Base-by-base conservation (phyloP, 352 stramenopile genomes). In the Pythium phragmiticola region DNA sequence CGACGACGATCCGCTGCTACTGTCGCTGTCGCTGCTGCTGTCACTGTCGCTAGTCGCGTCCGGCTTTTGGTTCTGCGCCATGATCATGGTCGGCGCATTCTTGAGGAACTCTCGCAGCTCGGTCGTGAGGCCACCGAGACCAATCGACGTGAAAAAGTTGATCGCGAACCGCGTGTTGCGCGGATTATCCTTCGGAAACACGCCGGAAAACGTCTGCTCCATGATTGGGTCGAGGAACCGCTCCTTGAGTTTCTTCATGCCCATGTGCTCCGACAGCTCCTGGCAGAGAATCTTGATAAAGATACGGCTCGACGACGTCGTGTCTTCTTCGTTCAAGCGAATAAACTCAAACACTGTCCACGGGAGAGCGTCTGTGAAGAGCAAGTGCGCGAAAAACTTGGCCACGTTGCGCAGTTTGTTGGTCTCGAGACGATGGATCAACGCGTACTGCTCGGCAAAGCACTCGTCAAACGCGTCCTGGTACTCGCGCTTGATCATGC, bases 101-200 rank as follows among this genome's bases (percentile, higher is more conserved):
- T 98, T 98, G 14, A 99, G 77, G 75, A 97, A 97, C 65, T 98
- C 90, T 36, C 97, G 89, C 57, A 99, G 82, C 14, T 92, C 92
- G 52, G 98, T 98, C 6, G 98, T 99, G 21, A 99, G 82, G 2
- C 96, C 97, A 30, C 97, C 98, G 17, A 99, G 82, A 68, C 97
- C 97, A 60, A 99, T 99, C 8, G 88, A 97, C 39, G 98, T 99
- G 81, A 99, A 99, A 73, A 99, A 99, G 66, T 99, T 99, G 83
- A 99, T 99, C 4, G 97, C 96, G 66, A 99, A 99, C 19, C 97
- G 92, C 56, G 96, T 99, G 75, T 99, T 98, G 46, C 96, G 90
- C 17, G 97, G 90, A 60, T 98, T 98, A 63, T 98, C 96, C 57
- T 89, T 98, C 0, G 98, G 97, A 65, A 99, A 99, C 51, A 99